Evolutionary conservation across 129 eudicot species (phyloP).

Genomic region (Escallonia rubra): DNA sequence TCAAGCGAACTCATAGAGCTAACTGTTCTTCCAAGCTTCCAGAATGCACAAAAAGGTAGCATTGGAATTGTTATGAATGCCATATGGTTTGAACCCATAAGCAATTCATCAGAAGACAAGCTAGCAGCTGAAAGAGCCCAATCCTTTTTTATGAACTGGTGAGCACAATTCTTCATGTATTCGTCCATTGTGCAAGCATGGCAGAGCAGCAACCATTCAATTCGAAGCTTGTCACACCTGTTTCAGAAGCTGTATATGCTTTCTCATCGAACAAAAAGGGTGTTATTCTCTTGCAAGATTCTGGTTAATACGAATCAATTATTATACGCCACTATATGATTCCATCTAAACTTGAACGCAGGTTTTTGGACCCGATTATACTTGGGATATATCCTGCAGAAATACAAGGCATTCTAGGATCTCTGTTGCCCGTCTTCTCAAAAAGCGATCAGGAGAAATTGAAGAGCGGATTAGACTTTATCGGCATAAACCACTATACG

Average conservation of each 20-base stretch:
- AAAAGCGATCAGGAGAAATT: constrained; percentile 21
- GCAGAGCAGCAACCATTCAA: no score
- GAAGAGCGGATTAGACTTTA: constrained; percentile 49
- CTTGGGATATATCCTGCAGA: constrained; percentile 62
- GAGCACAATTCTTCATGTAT: not conserved
- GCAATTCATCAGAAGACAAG: constrained; percentile 51
- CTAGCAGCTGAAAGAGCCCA: constrained; percentile 68
- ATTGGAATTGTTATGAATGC: constrained; percentile 62
- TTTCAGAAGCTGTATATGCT: not conserved
- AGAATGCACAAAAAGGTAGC: constrained; percentile 47
- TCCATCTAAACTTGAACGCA: constrained; percentile 15
- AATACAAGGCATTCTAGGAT: constrained; percentile 50
- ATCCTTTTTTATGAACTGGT: constrained; percentile 70
- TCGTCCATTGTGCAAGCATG: not conserved
- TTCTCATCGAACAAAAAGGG: not conserved
- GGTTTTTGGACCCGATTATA: constrained; percentile 77
- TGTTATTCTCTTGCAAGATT: no score
- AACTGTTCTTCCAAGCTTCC: not conserved
- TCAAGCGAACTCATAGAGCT: no score
- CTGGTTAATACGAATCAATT: no score
- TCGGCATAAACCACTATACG: constrained; percentile 76
- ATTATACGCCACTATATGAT: not conserved
- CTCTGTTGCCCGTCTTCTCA: constrained; percentile 44
- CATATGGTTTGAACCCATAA: constrained; percentile 63
- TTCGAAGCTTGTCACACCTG: no score